Conservation (phyloP, 768 basidiomycete genomes). For the Boletus sensibilis region DNA sequence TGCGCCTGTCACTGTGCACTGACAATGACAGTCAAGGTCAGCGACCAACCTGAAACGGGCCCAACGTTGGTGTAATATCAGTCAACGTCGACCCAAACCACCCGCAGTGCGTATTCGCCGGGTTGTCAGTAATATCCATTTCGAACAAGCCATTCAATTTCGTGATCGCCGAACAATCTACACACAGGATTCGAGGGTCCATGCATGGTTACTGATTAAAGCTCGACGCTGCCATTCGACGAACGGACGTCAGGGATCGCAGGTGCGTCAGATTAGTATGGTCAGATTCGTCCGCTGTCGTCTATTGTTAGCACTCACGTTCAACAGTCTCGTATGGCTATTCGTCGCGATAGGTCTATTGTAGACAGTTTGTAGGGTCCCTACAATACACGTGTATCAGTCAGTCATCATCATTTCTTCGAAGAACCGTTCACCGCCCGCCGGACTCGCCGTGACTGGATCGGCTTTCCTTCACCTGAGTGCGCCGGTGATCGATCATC, state of each 20-base stretch:
- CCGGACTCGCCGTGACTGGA: background rate
- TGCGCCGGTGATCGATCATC: constrained; percentile 10
- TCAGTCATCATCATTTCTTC: background rate
- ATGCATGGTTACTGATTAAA: constrained; percentile 4
- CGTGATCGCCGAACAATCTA: constrained; percentile 18
- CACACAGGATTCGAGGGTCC: constrained; percentile 2
- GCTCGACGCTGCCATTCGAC: background rate
- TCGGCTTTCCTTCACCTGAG: background rate
- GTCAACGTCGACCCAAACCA: background rate
- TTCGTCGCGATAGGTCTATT: constrained; percentile 6
- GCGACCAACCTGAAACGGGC: background rate
- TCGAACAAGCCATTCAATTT: background rate
- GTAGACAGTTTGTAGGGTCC: constrained; percentile 2
- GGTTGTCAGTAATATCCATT: background rate
- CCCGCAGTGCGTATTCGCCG: background rate
- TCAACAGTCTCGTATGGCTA: background rate
- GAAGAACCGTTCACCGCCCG: constrained; percentile 2
- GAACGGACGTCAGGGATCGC: background rate
- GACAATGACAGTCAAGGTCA: background rate
- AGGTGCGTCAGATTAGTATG: constrained; percentile 1
- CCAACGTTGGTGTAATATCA: background rate
- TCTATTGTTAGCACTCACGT: constrained; percentile 14
- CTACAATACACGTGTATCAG: constrained; percentile 18
- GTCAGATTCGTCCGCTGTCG: background rate
- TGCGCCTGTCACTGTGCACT: too few relatives aligned